A percentile compares a stretch with the other conserved stretches of the same genome.
Conservation (phyloP, 306 rosid species). For the Trifolium fragiferum region DNA sequence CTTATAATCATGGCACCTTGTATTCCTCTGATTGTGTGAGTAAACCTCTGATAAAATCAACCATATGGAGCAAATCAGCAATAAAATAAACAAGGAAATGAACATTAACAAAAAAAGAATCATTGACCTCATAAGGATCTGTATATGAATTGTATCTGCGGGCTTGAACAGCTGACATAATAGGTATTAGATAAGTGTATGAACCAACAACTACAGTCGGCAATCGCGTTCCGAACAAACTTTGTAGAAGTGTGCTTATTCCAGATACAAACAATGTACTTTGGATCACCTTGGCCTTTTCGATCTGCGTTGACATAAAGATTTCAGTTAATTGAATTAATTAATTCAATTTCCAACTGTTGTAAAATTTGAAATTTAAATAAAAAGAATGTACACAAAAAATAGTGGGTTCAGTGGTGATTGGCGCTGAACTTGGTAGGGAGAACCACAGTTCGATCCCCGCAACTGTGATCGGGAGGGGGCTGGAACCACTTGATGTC, state of each 20-base stretch:
- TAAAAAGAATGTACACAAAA: background rate
- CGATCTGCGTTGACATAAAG: constrained; percentile 54
- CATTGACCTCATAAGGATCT: constrained; percentile 69
- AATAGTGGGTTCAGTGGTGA: no score
- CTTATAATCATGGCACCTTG: constrained; percentile 83
- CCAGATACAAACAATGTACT: constrained; percentile 81
- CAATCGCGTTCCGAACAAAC: constrained; percentile 80
- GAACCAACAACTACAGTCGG: constrained; percentile 89
- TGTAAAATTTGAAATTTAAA: background rate
- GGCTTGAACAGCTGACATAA: constrained; percentile 70
- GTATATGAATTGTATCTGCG: constrained; percentile 51
- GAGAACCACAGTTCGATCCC: no score
- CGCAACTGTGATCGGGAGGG: no score
- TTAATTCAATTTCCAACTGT: background rate
- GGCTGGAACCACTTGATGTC: no score
- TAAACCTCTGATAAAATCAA: constrained; percentile 60
- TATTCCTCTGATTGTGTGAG: constrained; percentile 70
- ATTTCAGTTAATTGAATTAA: background rate
- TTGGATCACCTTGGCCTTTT: constrained; percentile 79
- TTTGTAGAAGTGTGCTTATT: constrained; percentile 77
- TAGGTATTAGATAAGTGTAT: constrained; percentile 69
- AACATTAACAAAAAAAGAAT: background rate
- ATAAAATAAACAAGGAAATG: constrained; percentile 4
- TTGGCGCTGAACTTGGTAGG: no score
- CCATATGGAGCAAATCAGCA: constrained; percentile 8